Base-by-base conservation (phyloP, 2,329 filamentous ascomycete genomes). In the Ophiocordyceps camponoti-floridani region DNA sequence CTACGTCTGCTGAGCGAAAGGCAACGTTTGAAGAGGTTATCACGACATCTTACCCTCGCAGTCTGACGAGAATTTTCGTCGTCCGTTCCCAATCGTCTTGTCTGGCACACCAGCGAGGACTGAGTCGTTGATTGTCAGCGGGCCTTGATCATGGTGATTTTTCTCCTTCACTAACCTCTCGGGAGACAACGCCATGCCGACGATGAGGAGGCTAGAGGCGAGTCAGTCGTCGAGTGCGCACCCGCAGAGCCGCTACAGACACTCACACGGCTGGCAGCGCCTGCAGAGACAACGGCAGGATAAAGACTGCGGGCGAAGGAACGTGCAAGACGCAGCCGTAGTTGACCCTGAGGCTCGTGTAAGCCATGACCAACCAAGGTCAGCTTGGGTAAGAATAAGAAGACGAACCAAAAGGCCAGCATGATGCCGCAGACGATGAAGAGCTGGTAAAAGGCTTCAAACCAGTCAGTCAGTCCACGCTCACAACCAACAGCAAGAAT, bases 21-120 rank as follows among this genome's bases (percentile, higher is more conserved):
- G n/a, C 31, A 13, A 40, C 35, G 10, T 9, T 9, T 11, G 14
- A 13, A 4, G 19, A 4, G 16, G 14, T 23, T 16, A 3, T 23
- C 23, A 23, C 23, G 23, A 23, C 23, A 23, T 14, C 6, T 27
- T 49, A 64, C 61, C 55, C 53, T 47, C 62, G 54, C 38, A 84
- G 65, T 35, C 59, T 64, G 18, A 70, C 65, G 7, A 85, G 67
- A 16, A 76, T 70, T 0, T 47, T 48, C 3, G 68, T 71, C 1
- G 79, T 75, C 38, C 72, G 65, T 47, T 84, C 79, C 77, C 77
- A 82, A 49, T 77, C 69, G 52, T 82, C 78, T 52, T 75, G 69
- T 51, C 76, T 74, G 23, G 79, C 80, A 23, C 80, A 70, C 72
- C 75, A 84, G 50, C 80, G 70, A 13, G 79, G 79, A 7, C 75